Conservation (phyloP, 2,329 filamentous ascomycete genomes). For the Colletotrichum salicis region DNA sequence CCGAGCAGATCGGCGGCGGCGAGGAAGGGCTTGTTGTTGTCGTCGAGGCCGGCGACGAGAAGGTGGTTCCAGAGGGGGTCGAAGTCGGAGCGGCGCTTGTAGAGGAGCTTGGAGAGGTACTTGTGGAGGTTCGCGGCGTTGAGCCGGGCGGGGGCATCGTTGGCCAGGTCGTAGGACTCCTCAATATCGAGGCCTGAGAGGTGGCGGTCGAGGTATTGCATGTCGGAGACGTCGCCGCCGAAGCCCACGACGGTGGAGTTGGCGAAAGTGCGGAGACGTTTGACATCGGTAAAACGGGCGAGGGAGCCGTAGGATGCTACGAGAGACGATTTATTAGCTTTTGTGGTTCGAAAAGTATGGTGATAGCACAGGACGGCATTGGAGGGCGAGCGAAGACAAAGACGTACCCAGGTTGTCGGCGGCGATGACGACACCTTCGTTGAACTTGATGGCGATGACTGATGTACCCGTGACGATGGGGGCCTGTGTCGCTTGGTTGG, state of each 20-base stretch:
- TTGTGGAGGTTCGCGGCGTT: constrained; percentile 95
- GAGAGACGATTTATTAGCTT: constrained; percentile 23
- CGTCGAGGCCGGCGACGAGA: constrained; percentile 89
- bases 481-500: constrained; percentile 88
- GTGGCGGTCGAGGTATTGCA: constrained; percentile 97
- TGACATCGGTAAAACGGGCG: constrained; percentile 95
- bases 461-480: constrained; percentile 97
- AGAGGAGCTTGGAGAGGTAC: constrained; percentile 95
- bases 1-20: constrained; percentile 92
- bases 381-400: constrained; percentile 3
- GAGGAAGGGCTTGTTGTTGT: constrained; percentile 84
- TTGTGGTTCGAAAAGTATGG: not conserved
- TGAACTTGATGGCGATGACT: constrained; percentile 94
- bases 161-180: constrained; percentile 78
- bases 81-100: constrained; percentile 93
- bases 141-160: constrained; percentile 63
- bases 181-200: constrained; percentile 86
- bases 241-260: constrained; percentile 87
- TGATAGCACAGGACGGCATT: not conserved
- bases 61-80: constrained; percentile 98
- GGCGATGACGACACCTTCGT: constrained; percentile 94
- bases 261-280: constrained; percentile 92
- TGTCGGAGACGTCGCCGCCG: constrained; percentile 96
- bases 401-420: constrained; percentile 90
- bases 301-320: constrained; percentile 96